Base-by-base conservation (phyloP, 2,329 filamentous ascomycete genomes). In the Aspergillus persii region DNA sequence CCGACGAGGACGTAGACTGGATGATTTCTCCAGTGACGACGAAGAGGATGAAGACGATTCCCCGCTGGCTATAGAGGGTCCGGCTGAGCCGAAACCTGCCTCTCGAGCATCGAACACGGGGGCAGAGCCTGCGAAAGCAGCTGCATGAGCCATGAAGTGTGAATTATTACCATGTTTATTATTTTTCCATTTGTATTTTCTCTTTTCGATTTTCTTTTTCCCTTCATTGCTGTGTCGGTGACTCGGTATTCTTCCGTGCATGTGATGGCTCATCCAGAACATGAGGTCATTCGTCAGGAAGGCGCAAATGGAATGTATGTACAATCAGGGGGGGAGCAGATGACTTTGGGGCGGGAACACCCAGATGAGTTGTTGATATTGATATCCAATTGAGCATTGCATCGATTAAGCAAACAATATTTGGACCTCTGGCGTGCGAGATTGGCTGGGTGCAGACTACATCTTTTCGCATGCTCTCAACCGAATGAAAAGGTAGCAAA, bases 1-100 rank as follows among this genome's bases (percentile, higher is more conserved):
- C 50, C 74, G 70, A 15, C 68, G 70, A 23, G 72, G 73, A n/a
- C 68, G 62, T 9, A 59, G 59, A 5, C 60, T 65, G 9, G 68
- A 69, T 18, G 71, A 71, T 31, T 67, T 68, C 5, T 76, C 74
- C 3, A 75, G 71, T 50, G 73, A 75, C 23, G 74, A 75, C 15
- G 74, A 78, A 41, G 71, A 73, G 18, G 71, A 74, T 8, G 68
- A 71, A 18, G 64, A 73, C 26, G 66, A 68, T 50, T 61, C 59
- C 3, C 68, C 65, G 31, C 65, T 71, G 18, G 67, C 71, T 26
- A 72, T 76, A 33, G 74, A 78, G 61, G 67, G 70, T 12, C 64
- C 74, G 2, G 58, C 59, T 27, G 66, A 63, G 44, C 63, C 68
- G 3, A 64, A 62, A 54, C 55, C 66, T 41, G 6, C 36, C 23